A percentile compares a stretch with the other conserved stretches of the same genome.
These are phyloP conservation scores for Fusarium penzigii DNA, from an alignment of 2,329 filamentous ascomycete genomes.

Conservation along the genomic window DNA sequence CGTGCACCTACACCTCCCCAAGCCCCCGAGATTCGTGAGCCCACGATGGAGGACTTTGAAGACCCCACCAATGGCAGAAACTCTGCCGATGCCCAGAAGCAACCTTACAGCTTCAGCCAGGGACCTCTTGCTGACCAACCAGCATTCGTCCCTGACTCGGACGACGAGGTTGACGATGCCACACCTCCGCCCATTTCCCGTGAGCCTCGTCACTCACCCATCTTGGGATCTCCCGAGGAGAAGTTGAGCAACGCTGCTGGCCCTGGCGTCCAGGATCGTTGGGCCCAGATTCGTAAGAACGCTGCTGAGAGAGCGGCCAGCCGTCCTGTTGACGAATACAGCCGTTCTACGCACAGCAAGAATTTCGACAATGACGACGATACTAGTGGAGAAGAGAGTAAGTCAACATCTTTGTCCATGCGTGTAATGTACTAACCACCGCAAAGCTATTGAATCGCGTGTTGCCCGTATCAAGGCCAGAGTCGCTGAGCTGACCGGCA, in stretches of 20 bases:
- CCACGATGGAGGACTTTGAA: conserved; percentile 16
- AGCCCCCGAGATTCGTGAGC: conserved; percentile 21
- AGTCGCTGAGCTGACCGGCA: conserved; percentile 89
- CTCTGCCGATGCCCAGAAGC: conserved; percentile 28
- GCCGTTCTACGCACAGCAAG: conserved; percentile 57
- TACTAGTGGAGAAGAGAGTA: conserved; percentile 93
- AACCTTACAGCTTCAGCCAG: conserved; percentile 73
- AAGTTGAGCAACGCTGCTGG: conserved; percentile 36
- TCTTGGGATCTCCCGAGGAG: conserved; percentile 31
- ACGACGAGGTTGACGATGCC: conserved; percentile 47
- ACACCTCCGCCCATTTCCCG: conserved; percentile 55
- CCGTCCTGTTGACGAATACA: conserved; percentile 66
- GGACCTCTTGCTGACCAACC: conserved; percentile 86
- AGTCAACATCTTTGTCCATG: conserved; percentile 42
- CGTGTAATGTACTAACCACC: conserved; percentile 22
- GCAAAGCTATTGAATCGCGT: conserved; percentile 84
- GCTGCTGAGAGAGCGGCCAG: conserved; percentile 77
- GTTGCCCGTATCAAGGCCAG: conserved; percentile 97
- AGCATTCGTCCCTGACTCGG: conserved; percentile 70
- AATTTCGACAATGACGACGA: conserved; percentile 73
- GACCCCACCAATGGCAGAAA: conserved; percentile 14
- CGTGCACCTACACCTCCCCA: conserved; percentile 24
- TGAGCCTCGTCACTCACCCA: conserved; percentile 32
- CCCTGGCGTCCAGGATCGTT: conserved; percentile 66
- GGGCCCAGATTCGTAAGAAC: conserved; percentile 95